phyloP scores from a whole-genome alignment of 257 asterid species.

The Paulownia fortunei region DNA sequence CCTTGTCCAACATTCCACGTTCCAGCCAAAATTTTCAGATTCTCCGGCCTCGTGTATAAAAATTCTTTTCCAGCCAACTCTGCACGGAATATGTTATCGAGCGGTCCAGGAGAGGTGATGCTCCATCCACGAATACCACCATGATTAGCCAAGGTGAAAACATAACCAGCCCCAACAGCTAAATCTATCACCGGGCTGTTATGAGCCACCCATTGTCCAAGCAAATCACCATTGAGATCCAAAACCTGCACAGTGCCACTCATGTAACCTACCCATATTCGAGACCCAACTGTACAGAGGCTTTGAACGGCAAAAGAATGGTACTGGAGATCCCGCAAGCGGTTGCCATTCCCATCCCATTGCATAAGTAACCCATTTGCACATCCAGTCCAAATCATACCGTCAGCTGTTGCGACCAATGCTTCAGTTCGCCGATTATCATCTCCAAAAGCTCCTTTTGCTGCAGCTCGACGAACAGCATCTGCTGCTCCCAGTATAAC shows the following conservation, averaged over 20 bases:
- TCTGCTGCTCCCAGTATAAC: constrained; percentile 98
- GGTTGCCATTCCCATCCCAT: constrained; percentile 93
- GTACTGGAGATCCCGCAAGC: constrained; percentile 71
- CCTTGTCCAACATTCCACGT: constrained; percentile 99
- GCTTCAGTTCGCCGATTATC: constrained; percentile 91
- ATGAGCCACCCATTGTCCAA: constrained; percentile 94
- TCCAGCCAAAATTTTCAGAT: constrained; percentile 87
- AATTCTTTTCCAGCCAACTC: constrained; percentile 84
- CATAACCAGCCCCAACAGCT: constrained; percentile 70
- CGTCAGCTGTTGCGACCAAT: constrained; percentile 64
- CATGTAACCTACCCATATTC: constrained; percentile 87
- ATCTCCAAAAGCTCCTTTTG: constrained; percentile 80
- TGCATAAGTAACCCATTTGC: constrained; percentile 86
- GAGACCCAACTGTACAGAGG: constrained; percentile 72
- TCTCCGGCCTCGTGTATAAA: constrained; percentile 77
- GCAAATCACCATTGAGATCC: constrained; percentile 80
- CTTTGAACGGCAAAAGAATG: constrained; percentile 76
- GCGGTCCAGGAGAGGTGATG: constrained; percentile 83
- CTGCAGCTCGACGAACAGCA: constrained; percentile 95
- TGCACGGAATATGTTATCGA: constrained; percentile 64
- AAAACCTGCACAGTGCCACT: constrained; percentile 87
- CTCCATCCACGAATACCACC: constrained; percentile 99
- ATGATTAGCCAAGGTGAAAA: constrained; percentile 85
- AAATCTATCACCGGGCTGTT: constrained; percentile 75
- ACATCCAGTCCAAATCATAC: constrained; percentile 93